Evolutionary conservation across 352 stramenopile species (phyloP).

Genomic region (Nothophytophthora sp.): DNA sequence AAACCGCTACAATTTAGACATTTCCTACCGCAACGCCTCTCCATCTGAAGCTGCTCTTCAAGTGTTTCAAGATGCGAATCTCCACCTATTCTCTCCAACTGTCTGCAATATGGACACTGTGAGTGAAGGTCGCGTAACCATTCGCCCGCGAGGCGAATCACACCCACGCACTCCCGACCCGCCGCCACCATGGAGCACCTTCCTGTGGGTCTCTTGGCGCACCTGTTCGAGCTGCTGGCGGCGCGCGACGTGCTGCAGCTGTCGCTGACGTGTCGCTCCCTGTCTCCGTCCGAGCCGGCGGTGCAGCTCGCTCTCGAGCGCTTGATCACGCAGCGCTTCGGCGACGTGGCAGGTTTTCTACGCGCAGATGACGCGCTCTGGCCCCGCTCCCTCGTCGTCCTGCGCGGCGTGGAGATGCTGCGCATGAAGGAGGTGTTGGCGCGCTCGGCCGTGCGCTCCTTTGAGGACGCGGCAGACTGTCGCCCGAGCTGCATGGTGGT

Average conservation of each 20-base stretch:
- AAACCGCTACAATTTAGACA: too few relatives aligned
- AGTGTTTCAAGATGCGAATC: too few relatives aligned
- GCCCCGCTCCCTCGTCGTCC: constrained; percentile 55
- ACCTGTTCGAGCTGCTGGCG: constrained; percentile 66
- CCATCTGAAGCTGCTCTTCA: too few relatives aligned
- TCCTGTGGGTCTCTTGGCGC: constrained; percentile 46
- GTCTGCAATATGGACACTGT: too few relatives aligned
- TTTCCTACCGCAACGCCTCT: too few relatives aligned
- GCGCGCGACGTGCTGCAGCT: constrained; percentile 57
- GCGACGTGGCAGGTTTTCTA: constrained; percentile 53
- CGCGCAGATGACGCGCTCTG: constrained; percentile 49
- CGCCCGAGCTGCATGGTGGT: constrained; percentile 52
- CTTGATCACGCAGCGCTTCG: constrained; percentile 57
- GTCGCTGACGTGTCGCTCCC: constrained; percentile 37
- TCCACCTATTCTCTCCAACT: too few relatives aligned
- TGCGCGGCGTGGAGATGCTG: constrained; percentile 68
- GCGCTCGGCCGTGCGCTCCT: constrained; percentile 28
- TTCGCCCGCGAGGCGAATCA: too few relatives aligned
- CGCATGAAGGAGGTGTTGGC: constrained; percentile 60
- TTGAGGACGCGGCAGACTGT: constrained; percentile 41
- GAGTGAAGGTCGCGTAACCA: too few relatives aligned
- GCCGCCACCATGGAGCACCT: constrained; percentile 62
- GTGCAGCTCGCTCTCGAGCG: constrained; percentile 62
- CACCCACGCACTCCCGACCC: too few relatives aligned
- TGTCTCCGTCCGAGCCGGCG: constrained; percentile 29